Base-by-base conservation (phyloP, 1,139 yeast species). In the Pichia sp. region DNA sequence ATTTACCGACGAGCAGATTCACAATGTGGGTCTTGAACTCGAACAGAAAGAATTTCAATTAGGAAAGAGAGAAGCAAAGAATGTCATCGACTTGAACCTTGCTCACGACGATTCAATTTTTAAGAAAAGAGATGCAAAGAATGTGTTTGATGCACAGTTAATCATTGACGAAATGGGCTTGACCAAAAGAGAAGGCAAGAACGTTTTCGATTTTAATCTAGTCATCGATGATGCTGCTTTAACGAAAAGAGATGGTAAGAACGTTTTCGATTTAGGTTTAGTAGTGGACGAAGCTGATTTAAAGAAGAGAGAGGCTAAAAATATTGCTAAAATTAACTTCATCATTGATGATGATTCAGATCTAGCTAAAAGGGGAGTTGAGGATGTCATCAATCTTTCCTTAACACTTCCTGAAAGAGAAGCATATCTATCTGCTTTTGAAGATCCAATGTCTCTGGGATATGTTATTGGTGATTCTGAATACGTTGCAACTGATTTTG, bases 171-270 rank as follows among this genome's bases (percentile, higher is more conserved):
- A 45, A 8, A 34, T 29, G 5, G 42, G 44, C 19, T 26, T 57
- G 13, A 19, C 19, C 5, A 58, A 63, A 48, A 59, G 64, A 54
- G 62, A 59, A 4, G 59, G 61, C 8, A 66, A 61, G 47, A 61
- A 63, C 45, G 54, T 59, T n/a, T 53, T 54, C 26, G 47, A 57
- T 19, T 36, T 59, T 11, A 50, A 54, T 38, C 36, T 57, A 5
- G 32, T 54, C 6, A 16, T 56, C 11, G 56, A 57, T 45, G 66
- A 58, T 32, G 56, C 50, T 11, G 51, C 45, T 19, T 46, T 61
- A 2, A 40, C 19, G 30, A 64, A 62, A 50, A 61, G 67, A 52
- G 63, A 60, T 38, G 59, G 60, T 5, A 62, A 61, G 34, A 61
- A 61, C 29, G 57, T 63, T 8, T 54, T 52, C 5, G 50, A 55